Evolutionary conservation across 2,329 filamentous ascomycete species (phyloP), one percentile per base, ranked within the genome.

Genomic region (Penicillium sp.): DNA sequence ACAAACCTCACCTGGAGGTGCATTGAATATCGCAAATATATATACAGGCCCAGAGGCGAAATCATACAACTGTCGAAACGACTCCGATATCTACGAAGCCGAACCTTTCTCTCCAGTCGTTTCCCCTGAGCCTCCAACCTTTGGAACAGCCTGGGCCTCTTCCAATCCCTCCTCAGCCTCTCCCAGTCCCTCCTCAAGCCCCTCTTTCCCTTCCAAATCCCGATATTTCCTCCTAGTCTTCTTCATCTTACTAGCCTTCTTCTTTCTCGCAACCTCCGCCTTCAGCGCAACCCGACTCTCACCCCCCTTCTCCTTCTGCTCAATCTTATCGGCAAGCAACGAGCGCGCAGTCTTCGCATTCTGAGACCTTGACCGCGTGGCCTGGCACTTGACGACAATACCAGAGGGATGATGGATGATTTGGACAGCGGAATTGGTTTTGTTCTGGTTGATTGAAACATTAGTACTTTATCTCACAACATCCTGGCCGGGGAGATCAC

Each of bases 371-470:
- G 90, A 96, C 48, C 95, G 87, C 9, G 95, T 98, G 21, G 89
- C 91, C 76, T 99, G 95, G 55, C 87, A 93, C 78, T 99, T 99
- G 61, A 99, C 85, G 14, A 98, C 93, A 52, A 97, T 86, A 59
- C 93, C 93, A 0, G 93, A 96, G 6, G 93, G 91, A 16, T 90
- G 78, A 74, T 99, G 95, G 65, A 89, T 95, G 35, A 99, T 82
- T 73, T 99, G 95, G 2, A 97, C 93, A 37, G 93, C 93, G 0
- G 91, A 97, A 63, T 88, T 92, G 26, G 95, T 99, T 85, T 99
- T 99, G 78, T 99, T 99, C 89, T 80, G 45, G 21, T 9, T 21
- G 11, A 24, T 24, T 33, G 11, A n/a, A 14, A n/a, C 19, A 42
- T 62, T 49, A 61, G 56, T 16, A 39, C 29, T 16, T 5, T 19